phyloP scores from a whole-genome alignment of 768 basidiomycete genomes.

The Xerocomellus amylosporus region DNA sequence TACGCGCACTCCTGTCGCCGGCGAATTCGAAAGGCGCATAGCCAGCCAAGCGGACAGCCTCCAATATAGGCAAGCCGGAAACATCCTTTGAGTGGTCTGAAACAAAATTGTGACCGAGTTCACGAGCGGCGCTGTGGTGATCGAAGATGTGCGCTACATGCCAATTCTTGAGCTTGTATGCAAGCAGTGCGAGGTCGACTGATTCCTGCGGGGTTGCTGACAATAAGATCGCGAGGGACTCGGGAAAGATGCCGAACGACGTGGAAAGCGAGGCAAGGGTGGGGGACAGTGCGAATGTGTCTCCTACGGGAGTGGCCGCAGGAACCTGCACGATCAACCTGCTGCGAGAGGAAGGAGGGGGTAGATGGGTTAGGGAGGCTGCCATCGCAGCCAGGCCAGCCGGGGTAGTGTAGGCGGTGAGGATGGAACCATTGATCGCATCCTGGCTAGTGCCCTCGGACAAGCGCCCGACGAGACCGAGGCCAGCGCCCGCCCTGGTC shows the following conservation, averaged over 20 bases:
- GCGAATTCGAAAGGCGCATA: conserved; percentile 75
- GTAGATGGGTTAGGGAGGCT: conserved; percentile 70
- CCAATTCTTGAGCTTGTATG: conserved; percentile 63
- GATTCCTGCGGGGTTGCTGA: conserved; percentile 85
- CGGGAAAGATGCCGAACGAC: conserved; percentile 57
- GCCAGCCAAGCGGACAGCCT: conserved; percentile 54
- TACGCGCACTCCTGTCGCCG: conserved; percentile 61
- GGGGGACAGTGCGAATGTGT: conserved; percentile 70
- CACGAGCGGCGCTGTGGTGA: conserved; percentile 75
- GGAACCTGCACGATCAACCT: conserved; percentile 85
- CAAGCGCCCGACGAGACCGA: conserved; percentile 73
- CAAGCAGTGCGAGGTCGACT: conserved; percentile 68
- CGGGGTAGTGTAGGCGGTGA: conserved; percentile 82
- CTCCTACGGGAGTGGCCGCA: conserved; percentile 61
- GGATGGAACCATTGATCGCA: conserved; percentile 51
- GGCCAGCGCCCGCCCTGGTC: conserved; percentile 81
- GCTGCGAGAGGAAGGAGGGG: conserved; percentile 55
- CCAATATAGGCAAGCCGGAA: conserved; percentile 37
- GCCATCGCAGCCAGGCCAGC: conserved; percentile 83
- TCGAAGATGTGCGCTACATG: conserved; percentile 92
- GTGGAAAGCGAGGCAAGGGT: conserved; percentile 68
- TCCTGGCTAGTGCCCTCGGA: conserved; percentile 78
- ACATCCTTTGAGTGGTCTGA: conserved; percentile 35
- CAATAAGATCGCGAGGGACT: conserved; percentile 68
- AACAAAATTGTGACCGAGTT: conserved; percentile 57